Conservation (phyloP, 2,329 filamentous ascomycete species). For the Paecilomyces sp. region DNA sequence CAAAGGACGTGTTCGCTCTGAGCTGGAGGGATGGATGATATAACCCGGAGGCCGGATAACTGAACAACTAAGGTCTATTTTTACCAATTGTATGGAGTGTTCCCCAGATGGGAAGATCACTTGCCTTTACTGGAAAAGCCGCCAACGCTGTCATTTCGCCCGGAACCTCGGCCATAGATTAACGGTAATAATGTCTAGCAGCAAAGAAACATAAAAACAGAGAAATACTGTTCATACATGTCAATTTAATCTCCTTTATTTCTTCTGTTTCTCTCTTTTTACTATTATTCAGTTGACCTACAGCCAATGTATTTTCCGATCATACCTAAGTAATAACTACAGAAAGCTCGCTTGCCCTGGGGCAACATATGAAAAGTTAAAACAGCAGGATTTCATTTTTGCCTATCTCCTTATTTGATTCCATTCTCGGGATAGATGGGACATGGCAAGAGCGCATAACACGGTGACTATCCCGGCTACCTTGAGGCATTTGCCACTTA, state of each 20-base stretch:
- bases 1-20: background rate
- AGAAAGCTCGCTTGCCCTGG: background rate
- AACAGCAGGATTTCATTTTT: background rate
- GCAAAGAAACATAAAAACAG: background rate
- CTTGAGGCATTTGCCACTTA: conserved; percentile 11
- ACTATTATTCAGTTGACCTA: background rate
- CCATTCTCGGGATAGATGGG: background rate
- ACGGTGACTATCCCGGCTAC: background rate
- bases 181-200: no score
- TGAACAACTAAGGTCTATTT: background rate
- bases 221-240: background rate
- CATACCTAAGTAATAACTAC: background rate
- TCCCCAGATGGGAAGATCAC: background rate
- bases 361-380: background rate
- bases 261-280: background rate
- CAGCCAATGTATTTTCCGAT: background rate
- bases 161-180: no score
- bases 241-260: background rate
- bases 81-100: background rate
- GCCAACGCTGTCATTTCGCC: background rate
- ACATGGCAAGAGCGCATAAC: background rate
- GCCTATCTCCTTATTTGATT: background rate
- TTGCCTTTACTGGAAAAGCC: background rate
- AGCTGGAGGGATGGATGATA: background rate
- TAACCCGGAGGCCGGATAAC: background rate